phyloP scores from a whole-genome alignment of 768 basidiomycete genomes.

The Pisolithus microcarpus region DNA sequence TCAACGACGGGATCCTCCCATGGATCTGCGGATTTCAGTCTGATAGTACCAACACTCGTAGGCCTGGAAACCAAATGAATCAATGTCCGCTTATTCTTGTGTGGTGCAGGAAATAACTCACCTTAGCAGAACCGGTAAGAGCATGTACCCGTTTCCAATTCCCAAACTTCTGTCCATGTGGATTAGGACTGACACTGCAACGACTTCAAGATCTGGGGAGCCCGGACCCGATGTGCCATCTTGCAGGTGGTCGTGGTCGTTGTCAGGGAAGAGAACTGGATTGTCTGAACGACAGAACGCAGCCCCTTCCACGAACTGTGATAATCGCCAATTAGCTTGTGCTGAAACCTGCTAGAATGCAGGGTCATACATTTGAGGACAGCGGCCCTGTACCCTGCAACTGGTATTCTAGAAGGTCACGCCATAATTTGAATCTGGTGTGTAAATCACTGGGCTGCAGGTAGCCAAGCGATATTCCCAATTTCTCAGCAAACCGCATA shows the following conservation, averaged over 20 bases:
- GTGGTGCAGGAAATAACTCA: slow-evolving; percentile 1
- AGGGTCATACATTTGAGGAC: slow-evolving; percentile 40
- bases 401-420: slow-evolving; percentile 37
- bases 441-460: slow-evolving; percentile 22
- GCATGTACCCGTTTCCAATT: slow-evolving; percentile 13
- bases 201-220: slow-evolving; percentile 25
- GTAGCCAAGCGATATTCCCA: slow-evolving; percentile 35
- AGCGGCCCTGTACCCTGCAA: slow-evolving; percentile 42
- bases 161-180: not conserved
- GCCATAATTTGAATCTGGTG: slow-evolving; percentile 21
- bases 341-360: not conserved
- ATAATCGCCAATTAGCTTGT: not conserved
- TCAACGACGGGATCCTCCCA: slow-evolving; percentile 38
- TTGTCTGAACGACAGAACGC: slow-evolving; percentile 30
- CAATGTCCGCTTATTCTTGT: not conserved
- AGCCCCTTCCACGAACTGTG: slow-evolving; percentile 22
- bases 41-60: slow-evolving; percentile 35
- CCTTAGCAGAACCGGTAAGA: slow-evolving; percentile 20
- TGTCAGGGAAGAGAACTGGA: slow-evolving; percentile 26
- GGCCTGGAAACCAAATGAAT: slow-evolving; percentile 26
- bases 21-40: slow-evolving; percentile 35
- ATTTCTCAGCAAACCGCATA: slow-evolving; percentile 46
- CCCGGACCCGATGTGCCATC: slow-evolving; percentile 23
- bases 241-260: slow-evolving; percentile 18
- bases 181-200: slow-evolving; percentile 9